Evolutionary conservation across 805 yeast genomes (phyloP).

Genomic region (Myxozyma nipponensis): DNA sequence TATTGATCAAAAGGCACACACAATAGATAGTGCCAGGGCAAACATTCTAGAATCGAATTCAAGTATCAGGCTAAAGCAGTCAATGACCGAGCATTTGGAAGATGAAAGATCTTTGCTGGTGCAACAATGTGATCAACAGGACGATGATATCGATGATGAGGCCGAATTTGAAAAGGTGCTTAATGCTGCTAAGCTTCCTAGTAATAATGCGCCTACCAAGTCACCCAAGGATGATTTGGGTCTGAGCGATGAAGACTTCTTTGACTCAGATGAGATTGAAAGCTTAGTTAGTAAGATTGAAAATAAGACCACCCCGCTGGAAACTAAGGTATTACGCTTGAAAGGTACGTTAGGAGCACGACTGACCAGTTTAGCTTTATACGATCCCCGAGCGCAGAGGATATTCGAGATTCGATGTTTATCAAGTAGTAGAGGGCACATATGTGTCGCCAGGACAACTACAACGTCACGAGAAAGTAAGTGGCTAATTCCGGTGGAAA

Average conservation of each 20-base stretch:
- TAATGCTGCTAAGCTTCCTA: background rate
- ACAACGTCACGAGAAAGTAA: slow-evolving; percentile 3
- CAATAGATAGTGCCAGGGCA: background rate
- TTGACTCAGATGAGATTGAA: slow-evolving; percentile 1
- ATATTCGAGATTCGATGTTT: slow-evolving; percentile 1
- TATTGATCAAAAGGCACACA: too few species aligned
- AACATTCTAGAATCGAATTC: background rate
- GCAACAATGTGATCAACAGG: background rate
- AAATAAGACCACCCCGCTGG: background rate
- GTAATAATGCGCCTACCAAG: background rate
- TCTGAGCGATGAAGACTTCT: background rate
- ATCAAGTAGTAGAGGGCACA: slow-evolving; percentile 1
- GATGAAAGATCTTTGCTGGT: background rate
- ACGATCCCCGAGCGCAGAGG: too few species aligned
- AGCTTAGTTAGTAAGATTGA: background rate
- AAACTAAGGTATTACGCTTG: background rate
- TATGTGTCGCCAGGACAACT: slow-evolving; percentile 1
- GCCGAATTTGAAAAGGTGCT: too few species aligned
- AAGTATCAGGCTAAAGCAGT: background rate
- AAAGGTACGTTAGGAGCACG: background rate
- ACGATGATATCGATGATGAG: background rate
- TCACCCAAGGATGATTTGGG: background rate
- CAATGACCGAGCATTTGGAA: background rate
- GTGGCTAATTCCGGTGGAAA: background rate
- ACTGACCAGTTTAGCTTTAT: too few species aligned